phyloP scores from a whole-genome alignment of 768 basidiomycete species.

The Tylopilus sp. region DNA sequence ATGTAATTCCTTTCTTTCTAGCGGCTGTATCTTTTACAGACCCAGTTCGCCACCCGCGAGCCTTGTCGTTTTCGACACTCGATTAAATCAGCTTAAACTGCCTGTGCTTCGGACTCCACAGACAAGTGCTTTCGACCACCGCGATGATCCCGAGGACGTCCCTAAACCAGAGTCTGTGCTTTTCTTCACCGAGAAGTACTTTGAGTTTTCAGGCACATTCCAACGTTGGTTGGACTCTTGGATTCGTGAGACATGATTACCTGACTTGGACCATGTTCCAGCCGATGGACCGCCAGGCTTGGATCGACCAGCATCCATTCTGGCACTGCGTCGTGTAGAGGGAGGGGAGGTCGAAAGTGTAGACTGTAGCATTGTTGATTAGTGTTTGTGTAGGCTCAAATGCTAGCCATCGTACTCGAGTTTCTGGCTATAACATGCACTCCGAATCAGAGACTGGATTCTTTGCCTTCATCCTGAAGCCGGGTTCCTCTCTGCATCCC shows the following conservation, averaged over 20 bases:
- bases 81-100: conserved; percentile 46
- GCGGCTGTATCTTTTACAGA: neutral
- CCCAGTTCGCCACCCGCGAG: conserved; percentile 24
- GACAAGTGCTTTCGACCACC: conserved; percentile 10
- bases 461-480: conserved; percentile 58
- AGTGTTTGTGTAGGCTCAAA: conserved; percentile 14
- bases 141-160: conserved; percentile 16
- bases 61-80: conserved; percentile 61
- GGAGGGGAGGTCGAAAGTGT: neutral
- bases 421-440: conserved; percentile 14
- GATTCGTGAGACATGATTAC: neutral
- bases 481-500: conserved; percentile 75
- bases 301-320: neutral
- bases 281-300: conserved; percentile 6
- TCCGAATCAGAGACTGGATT: conserved; percentile 33
- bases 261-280: conserved; percentile 7
- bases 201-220: conserved; percentile 48
- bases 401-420: neutral
- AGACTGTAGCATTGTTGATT: conserved; percentile 10
- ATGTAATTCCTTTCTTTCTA: conserved; percentile 3
- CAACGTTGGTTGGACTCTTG: conserved; percentile 38
- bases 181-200: conserved; percentile 48
- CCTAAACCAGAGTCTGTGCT: conserved; percentile 36
- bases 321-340: conserved; percentile 15
- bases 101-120: conserved; percentile 40